Evolutionary conservation across 192 early-diverging fungal species (phyloP).

Genomic region (Entomortierella lignicola): DNA sequence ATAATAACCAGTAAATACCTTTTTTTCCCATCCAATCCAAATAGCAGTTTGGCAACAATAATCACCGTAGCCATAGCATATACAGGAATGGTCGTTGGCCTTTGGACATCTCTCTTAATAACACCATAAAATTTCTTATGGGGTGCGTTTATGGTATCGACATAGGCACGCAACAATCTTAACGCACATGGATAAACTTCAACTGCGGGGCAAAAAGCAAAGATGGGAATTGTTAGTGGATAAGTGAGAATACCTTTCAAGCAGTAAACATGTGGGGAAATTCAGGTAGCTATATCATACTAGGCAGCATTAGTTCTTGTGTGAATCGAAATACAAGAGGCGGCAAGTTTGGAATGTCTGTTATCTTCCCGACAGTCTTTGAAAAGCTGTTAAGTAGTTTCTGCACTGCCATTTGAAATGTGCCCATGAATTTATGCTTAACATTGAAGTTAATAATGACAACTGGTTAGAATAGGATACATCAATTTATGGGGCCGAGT

Average conservation of each 20-base stretch:
- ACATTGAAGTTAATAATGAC: neutral
- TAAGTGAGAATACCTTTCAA: neutral
- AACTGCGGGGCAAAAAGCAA: conserved; percentile 5
- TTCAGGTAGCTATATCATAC: conserved; percentile 11
- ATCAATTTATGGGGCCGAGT: too few relatives aligned
- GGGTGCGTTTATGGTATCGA: neutral
- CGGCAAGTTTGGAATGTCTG: conserved; percentile 5
- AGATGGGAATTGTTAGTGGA: neutral
- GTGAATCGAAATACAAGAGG: conserved; percentile 30
- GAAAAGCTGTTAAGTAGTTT: neutral
- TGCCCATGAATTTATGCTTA: neutral
- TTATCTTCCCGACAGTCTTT: neutral
- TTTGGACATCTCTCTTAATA: neutral
- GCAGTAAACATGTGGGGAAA: too few relatives aligned
- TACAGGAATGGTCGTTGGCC: neutral
- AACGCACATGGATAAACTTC: conserved; percentile 30
- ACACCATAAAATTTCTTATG: neutral
- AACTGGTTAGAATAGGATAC: neutral
- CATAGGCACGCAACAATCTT: neutral
- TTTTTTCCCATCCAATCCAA: conserved; percentile 32
- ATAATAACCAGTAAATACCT: conserved; percentile 26
- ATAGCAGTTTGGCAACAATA: conserved; percentile 36
- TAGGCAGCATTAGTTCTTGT: conserved; percentile 40
- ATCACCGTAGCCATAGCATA: conserved; percentile 23
- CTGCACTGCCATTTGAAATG: neutral